phyloP scores from a whole-genome alignment of 371 early-diverging fungal genomes.

The Encephalitozoon cuniculi region DNA sequence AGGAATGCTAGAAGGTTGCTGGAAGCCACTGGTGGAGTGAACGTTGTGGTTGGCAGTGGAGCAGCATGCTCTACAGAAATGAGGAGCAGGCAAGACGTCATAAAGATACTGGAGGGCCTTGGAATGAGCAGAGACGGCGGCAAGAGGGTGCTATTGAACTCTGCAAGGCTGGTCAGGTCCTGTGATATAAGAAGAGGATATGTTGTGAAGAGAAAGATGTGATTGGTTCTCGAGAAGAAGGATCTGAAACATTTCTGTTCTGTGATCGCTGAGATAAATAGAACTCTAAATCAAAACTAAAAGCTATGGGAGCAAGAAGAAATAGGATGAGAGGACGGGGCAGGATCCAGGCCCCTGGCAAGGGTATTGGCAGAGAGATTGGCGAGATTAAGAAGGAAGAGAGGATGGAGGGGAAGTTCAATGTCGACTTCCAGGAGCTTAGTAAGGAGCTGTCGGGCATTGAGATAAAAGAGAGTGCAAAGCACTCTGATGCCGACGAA shows the following conservation, averaged over 20 bases:
- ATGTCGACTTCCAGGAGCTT: slow-evolving; percentile 6
- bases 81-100: slow-evolving; percentile 4
- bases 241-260: neutral
- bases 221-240: neutral
- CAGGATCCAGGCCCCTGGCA: neutral
- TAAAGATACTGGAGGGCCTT: slow-evolving; percentile 4
- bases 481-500: neutral
- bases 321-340: slow-evolving; percentile 1
- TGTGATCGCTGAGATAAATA: neutral
- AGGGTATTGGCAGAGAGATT: neutral
- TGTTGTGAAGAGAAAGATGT: neutral
- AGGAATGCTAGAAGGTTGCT: slow-evolving; percentile 15
- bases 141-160: slow-evolving; percentile 10
- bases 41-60: slow-evolving; percentile 20
- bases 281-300: neutral
- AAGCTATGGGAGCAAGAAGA: neutral
- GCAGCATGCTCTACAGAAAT: slow-evolving; percentile 22
- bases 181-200: slow-evolving; percentile 20
- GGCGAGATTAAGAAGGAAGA: neutral
- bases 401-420: neutral
- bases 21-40: slow-evolving; percentile 15
- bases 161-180: neutral
- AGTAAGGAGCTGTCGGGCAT: neutral
- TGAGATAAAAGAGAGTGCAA: neutral
- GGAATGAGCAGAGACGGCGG: neutral